phyloP scores from a whole-genome alignment of 2,329 filamentous ascomycete genomes.

The Aspergillus phoenicis region DNA sequence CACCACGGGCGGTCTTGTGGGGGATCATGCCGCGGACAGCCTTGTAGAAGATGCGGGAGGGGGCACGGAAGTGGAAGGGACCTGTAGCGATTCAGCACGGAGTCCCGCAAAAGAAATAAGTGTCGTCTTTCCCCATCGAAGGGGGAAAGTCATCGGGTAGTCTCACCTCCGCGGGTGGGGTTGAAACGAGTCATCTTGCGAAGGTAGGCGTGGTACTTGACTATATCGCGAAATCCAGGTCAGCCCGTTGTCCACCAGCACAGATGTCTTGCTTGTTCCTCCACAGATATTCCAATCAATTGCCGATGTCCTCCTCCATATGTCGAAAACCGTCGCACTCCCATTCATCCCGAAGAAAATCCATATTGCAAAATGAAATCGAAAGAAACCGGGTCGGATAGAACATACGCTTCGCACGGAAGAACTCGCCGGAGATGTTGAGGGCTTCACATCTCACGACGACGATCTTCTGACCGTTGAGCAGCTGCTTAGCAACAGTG shows the following conservation, averaged over 20 bases:
- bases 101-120: background rate
- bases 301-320: background rate
- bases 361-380: background rate
- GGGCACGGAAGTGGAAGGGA: conserved; percentile 99
- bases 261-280: conserved; percentile 1
- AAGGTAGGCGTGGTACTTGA: conserved; percentile 99
- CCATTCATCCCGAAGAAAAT: conserved; percentile 7
- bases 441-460: conserved; percentile 97
- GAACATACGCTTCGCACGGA: conserved; percentile 98
- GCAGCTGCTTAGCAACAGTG: conserved; percentile 98
- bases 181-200: conserved; percentile 99
- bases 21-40: conserved; percentile 99
- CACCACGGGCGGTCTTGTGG: conserved; percentile 98
- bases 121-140: background rate
- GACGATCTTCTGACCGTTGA: conserved; percentile 99
- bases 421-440: conserved; percentile 99
- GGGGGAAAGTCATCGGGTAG: conserved; percentile 3
- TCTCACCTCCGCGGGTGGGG: conserved; percentile 94
- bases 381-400: conserved; percentile 27
- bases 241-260: conserved; percentile 42
- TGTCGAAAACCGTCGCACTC: background rate
- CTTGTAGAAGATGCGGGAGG: conserved; percentile 99
- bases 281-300: background rate
- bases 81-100: conserved; percentile 53
- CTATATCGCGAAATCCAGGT: conserved; percentile 60